Evolutionary conservation across 805 yeast genomes (phyloP).

Genomic region (Candida namnaoensis): DNA sequence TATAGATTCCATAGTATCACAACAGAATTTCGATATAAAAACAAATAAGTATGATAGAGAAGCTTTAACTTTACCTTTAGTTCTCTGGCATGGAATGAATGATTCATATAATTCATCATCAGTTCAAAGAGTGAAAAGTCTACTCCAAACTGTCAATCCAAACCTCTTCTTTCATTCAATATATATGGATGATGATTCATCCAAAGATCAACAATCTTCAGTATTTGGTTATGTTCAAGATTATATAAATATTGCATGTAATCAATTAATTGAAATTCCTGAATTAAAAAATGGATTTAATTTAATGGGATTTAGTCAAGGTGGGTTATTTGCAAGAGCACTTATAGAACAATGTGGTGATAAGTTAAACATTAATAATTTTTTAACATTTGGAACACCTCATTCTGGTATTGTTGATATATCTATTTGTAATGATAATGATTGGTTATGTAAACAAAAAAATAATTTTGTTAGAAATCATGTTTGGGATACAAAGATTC

Average conservation of each 20-base stretch:
- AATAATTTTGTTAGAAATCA: constrained; percentile 49
- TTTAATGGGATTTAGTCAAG: constrained; percentile 77
- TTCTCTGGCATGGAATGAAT: constrained; percentile 83
- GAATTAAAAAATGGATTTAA: constrained; percentile 51
- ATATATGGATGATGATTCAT: constrained; percentile 37
- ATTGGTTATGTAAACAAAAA: constrained; percentile 51
- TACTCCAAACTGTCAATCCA: constrained; percentile 38
- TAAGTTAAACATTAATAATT: constrained; percentile 31
- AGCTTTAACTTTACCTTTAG: constrained; percentile 50
- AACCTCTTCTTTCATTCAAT: constrained; percentile 45
- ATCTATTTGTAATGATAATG: constrained; percentile 45
- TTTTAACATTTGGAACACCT: constrained; percentile 76
- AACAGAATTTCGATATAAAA: constrained; percentile 6
- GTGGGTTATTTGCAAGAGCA: constrained; percentile 72
- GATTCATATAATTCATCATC: constrained; percentile 60
- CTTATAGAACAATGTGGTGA: constrained; percentile 50
- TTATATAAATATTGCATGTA: constrained; percentile 49
- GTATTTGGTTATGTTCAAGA: constrained; percentile 50
- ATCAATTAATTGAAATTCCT: constrained; percentile 34
- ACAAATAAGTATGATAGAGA: too few species aligned
- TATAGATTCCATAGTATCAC: background rate
- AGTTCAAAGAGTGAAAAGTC: constrained; percentile 35
- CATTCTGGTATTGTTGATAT: constrained; percentile 69
- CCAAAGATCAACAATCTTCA: constrained; percentile 43
- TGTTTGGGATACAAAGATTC: constrained; percentile 51